Evolutionary conservation across 2,329 filamentous ascomycete species (phyloP), one percentile per base, ranked within the genome.

Genomic region (Sclerotiophoma versabilis): DNA sequence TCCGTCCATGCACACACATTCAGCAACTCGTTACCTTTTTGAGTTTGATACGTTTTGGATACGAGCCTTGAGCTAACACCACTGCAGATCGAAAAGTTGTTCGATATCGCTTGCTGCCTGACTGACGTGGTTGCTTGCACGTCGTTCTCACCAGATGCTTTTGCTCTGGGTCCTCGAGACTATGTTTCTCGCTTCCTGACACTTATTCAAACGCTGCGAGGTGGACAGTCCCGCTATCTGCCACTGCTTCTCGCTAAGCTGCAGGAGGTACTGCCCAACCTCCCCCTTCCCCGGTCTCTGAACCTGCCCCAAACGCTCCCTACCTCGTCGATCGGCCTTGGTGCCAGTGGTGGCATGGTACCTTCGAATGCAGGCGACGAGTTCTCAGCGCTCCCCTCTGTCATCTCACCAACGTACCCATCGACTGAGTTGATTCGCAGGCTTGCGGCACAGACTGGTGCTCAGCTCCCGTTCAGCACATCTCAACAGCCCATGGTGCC

Each of bases 221-320:
- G 85, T 52, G 90, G 90, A 6, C 84, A 93, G 51, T 84, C 88
- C 58, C 87, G 89, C 45, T 95, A 92, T 70, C 79, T 93, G 12
- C 91, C 91, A 2, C 81, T 96, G 0, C 81, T 96, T 1, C 76
- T 95, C 49, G 84, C 83, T 71, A 95, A 93, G 76, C 83, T 93
- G 32, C 83, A 87, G 57, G 89, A 93, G 34, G 81, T 88, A 3
- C 77, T 93, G 3, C 88, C 89, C 43, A 74, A 71, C 56, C 68
- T 75, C 14, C 70, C 72, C 47, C 66, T 75, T 49, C 73, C 73
- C 49, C 68, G 68, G 47, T 70, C 71, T 26, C 51, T 75, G 50
- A 70, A 71, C 55, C 48, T 72, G 50, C 61, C 69, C 14, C 70
- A 69, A 54, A 58, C 62, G 29, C 49, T 68, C 34, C 59, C 70